Conservation (phyloP, 1,139 yeast genomes). For the Kodamaea arcana region DNA sequence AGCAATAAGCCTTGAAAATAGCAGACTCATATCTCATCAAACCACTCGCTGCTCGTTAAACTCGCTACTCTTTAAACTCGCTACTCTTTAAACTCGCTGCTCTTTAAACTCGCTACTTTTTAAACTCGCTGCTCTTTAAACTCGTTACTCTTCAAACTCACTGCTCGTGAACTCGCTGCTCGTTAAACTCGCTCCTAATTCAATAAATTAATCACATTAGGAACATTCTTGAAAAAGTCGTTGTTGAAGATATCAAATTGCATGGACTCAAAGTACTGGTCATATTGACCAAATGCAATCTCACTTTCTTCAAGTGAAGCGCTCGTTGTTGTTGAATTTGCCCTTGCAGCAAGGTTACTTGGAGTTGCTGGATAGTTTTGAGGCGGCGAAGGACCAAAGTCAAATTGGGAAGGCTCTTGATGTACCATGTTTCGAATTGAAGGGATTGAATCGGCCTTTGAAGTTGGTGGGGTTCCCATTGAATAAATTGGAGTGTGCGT, state of each 20-base stretch:
- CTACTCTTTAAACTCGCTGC: too few species aligned
- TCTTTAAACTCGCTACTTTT: too few species aligned
- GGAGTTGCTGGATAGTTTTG: not conserved
- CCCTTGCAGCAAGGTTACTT: not conserved
- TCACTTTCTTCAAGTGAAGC: conserved; percentile 2
- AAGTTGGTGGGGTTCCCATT: not conserved
- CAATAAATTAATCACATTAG: conserved; percentile 19
- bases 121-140: too few species aligned
- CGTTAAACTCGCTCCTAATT: conserved; percentile 4
- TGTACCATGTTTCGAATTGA: conserved; percentile 2
- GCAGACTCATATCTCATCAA: too few species aligned
- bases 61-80: too few species aligned
- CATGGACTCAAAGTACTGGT: conserved; percentile 27
- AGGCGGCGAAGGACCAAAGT: not conserved
- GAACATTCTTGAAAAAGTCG: conserved; percentile 27
- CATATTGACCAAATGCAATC: conserved; percentile 9
- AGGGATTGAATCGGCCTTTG: not conserved
- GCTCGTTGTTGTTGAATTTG: conserved; percentile 2
- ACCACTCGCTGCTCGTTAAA: too few species aligned
- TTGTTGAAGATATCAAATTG: conserved; percentile 30
- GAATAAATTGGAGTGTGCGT: not conserved
- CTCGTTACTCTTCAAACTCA: too few species aligned
- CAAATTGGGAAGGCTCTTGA: not conserved
- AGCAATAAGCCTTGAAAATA: too few species aligned
- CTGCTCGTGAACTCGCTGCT: too few species aligned